These are phyloP conservation scores for Malus sieversii DNA, from an alignment of 306 rosid genomes.

Conservation along the genomic window DNA sequence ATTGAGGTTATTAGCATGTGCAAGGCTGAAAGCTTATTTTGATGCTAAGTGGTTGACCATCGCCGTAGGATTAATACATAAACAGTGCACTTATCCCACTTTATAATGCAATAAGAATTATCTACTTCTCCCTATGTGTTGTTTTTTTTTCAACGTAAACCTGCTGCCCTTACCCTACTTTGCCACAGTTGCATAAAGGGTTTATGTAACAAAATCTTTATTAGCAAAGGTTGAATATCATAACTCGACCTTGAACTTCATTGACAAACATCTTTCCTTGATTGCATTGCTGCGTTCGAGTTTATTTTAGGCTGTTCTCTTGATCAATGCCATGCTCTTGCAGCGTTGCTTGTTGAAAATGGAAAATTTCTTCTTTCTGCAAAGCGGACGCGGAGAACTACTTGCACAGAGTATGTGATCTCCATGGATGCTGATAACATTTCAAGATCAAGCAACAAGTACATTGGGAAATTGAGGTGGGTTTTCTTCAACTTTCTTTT, in stretches of 20 bases:
- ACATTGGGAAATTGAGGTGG: slow-evolving; percentile 86
- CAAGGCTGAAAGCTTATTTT: background rate
- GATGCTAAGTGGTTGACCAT: background rate
- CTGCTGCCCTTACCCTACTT: background rate
- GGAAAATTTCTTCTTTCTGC: slow-evolving; percentile 96
- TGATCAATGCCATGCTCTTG: slow-evolving; percentile 19
- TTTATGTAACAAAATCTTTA: background rate
- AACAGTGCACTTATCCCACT: background rate
- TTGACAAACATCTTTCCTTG: background rate
- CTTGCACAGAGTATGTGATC: slow-evolving; percentile 81
- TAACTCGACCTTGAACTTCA: background rate
- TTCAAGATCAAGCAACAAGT: slow-evolving; percentile 72
- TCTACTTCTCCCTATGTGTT: background rate
- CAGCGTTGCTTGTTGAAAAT: slow-evolving; percentile 81
- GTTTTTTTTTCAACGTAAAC: too few relatives aligned
- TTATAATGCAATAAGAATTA: background rate
- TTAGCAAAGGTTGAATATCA: background rate
- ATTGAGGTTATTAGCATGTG: background rate
- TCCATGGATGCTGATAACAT: slow-evolving; percentile 79
- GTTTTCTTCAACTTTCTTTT: background rate
- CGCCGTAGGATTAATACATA: background rate
- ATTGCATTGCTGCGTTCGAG: background rate
- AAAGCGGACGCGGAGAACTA: slow-evolving; percentile 69
- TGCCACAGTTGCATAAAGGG: background rate
- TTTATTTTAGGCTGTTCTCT: slow-evolving; percentile 2